These are phyloP conservation scores for Diplodia mutila DNA, from an alignment of 2,329 filamentous ascomycete species.

Conservation along the genomic window DNA sequence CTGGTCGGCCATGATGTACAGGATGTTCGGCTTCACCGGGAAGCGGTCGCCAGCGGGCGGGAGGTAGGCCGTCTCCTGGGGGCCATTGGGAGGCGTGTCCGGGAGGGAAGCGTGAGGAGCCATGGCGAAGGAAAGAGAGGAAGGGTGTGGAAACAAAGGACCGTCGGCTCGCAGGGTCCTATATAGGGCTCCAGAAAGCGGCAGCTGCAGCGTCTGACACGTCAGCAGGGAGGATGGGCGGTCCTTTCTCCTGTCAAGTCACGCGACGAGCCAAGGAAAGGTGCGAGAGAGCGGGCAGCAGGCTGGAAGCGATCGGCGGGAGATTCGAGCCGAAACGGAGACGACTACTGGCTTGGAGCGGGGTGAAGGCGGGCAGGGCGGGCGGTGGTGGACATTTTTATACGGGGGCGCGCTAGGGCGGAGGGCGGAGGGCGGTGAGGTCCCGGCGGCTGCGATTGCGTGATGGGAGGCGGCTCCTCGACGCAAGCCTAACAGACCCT, in stretches of 20 bases:
- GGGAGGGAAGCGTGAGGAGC: slow-evolving; percentile 25
- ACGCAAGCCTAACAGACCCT: slow-evolving; percentile 6
- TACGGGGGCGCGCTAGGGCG: slow-evolving; percentile 6
- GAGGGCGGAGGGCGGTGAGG: slow-evolving; percentile 16
- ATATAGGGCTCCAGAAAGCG: neutral
- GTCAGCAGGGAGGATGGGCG: slow-evolving; percentile 10
- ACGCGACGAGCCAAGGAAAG: slow-evolving; percentile 16
- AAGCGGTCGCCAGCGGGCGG: slow-evolving; percentile 29
- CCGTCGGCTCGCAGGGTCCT: neutral
- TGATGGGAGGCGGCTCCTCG: slow-evolving; percentile 23
- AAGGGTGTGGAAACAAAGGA: neutral
- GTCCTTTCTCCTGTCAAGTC: slow-evolving; percentile 17
- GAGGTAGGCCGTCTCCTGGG: slow-evolving; percentile 21
- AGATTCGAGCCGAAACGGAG: neutral
- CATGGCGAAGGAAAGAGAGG: slow-evolving; percentile 4
- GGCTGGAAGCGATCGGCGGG: slow-evolving; percentile 13
- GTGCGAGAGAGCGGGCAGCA: neutral
- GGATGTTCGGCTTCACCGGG: slow-evolving; percentile 68
- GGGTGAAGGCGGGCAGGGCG: neutral
- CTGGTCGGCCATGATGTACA: slow-evolving; percentile 98
- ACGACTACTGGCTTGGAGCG: neutral
- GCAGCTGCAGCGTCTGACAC: slow-evolving; percentile 14
- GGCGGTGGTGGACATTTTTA: slow-evolving; percentile 10
- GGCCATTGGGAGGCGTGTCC: slow-evolving; percentile 25
- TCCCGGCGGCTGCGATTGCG: slow-evolving; percentile 22